phyloP scores from a whole-genome alignment of 768 basidiomycete species.

The Tylopilus sp. region DNA sequence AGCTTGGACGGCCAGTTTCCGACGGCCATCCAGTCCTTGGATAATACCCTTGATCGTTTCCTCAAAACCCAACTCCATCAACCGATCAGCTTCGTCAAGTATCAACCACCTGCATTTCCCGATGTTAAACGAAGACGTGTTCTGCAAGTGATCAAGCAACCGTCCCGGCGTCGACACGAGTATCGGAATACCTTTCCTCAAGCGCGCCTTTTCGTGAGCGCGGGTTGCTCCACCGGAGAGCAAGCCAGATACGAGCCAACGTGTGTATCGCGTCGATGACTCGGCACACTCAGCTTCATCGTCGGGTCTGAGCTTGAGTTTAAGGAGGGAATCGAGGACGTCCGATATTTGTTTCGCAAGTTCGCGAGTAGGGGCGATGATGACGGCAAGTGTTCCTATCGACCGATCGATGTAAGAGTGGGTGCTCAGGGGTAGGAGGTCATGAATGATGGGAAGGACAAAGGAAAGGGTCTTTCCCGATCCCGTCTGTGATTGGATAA shows the following conservation, averaged over 20 bases:
- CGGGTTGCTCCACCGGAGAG: slow-evolving; percentile 93
- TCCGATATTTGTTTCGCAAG: slow-evolving; percentile 96
- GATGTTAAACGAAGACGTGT: slow-evolving; percentile 88
- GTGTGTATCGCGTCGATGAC: slow-evolving; percentile 51
- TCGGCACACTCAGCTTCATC: slow-evolving; percentile 52
- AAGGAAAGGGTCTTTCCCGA: slow-evolving; percentile 95
- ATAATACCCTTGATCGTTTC: slow-evolving; percentile 92
- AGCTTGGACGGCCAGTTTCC: slow-evolving; percentile 67
- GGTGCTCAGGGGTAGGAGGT: slow-evolving; percentile 84
- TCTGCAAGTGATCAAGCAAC: slow-evolving; percentile 93
- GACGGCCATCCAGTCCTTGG: slow-evolving; percentile 78
- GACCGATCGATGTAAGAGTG: slow-evolving; percentile 93
- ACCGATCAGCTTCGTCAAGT: slow-evolving; percentile 92
- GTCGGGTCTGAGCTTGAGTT: slow-evolving; percentile 64
- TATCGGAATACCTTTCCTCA: slow-evolving; percentile 93
- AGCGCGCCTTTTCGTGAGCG: slow-evolving; percentile 90
- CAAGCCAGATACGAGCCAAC: slow-evolving; percentile 92
- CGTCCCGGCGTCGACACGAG: slow-evolving; percentile 95
- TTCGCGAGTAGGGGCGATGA: slow-evolving; percentile 94
- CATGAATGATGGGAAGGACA: slow-evolving; percentile 91
- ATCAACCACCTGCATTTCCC: slow-evolving; percentile 95
- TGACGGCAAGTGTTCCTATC: slow-evolving; percentile 91
- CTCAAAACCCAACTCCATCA: slow-evolving; percentile 98
- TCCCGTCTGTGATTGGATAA: slow-evolving; percentile 95
- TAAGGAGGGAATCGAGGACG: slow-evolving; percentile 80